phyloP scores from a whole-genome alignment of 2,329 filamentous ascomycete species.

The Colletotrichum costaricense region DNA sequence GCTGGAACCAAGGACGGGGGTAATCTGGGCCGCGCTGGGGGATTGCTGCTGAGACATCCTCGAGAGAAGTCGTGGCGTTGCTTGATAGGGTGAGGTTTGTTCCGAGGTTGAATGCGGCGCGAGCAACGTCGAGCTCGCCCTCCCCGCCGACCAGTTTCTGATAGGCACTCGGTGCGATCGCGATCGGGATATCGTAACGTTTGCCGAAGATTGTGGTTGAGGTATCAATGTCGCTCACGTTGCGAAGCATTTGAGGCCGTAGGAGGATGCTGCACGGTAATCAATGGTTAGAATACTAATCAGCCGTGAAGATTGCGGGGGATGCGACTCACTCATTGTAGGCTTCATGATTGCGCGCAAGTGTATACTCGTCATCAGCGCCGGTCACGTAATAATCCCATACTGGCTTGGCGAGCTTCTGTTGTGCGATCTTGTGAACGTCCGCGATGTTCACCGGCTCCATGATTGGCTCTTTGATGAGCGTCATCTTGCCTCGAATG shows the following conservation, averaged over 20 bases:
- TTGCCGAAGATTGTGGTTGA: constrained; percentile 33
- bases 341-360: constrained; percentile 34
- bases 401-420: constrained; percentile 29
- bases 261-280: constrained; percentile 18
- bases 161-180: constrained; percentile 44
- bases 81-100: constrained; percentile 43
- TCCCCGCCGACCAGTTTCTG: constrained; percentile 43
- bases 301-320: neutral
- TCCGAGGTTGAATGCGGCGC: constrained; percentile 39
- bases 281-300: no score
- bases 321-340: constrained; percentile 34
- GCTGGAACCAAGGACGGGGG: constrained; percentile 40
- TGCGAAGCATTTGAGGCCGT: constrained; percentile 33
- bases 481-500: neutral
- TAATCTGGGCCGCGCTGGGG: constrained; percentile 25
- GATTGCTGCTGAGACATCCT: constrained; percentile 41
- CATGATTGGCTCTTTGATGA: neutral
- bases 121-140: constrained; percentile 43
- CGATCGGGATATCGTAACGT: constrained; percentile 41
- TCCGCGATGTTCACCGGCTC: constrained; percentile 36
- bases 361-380: constrained; percentile 38
- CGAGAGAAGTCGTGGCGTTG: constrained; percentile 42
- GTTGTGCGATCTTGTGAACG: constrained; percentile 14
- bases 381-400: constrained; percentile 41
- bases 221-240: constrained; percentile 39